These are phyloP conservation scores for Talaromyces sp. DNA, from an alignment of 2,329 filamentous ascomycete genomes.

Conservation along the genomic window DNA sequence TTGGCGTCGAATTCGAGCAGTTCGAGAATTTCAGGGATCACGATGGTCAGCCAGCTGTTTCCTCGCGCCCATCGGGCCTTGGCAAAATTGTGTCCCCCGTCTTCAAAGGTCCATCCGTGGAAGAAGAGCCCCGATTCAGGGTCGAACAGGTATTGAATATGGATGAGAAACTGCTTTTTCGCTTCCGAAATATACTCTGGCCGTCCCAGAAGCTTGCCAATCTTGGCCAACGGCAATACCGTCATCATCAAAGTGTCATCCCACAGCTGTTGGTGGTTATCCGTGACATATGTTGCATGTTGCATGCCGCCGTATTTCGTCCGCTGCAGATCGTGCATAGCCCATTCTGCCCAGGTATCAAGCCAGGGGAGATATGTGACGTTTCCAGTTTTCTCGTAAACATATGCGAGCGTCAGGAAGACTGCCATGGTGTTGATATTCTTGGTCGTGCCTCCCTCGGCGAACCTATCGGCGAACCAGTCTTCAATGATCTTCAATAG, in stretches of 20 bases:
- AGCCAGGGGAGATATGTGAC: conserved; percentile 69
- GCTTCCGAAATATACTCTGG: conserved; percentile 73
- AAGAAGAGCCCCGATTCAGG: conserved; percentile 67
- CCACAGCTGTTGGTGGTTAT: conserved; percentile 73
- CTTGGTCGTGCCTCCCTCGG: conserved; percentile 68
- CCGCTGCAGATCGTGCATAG: conserved; percentile 68
- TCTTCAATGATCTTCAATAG: conserved; percentile 63
- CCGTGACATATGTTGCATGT: conserved; percentile 66
- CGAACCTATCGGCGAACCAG: conserved; percentile 68
- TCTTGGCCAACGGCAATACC: conserved; percentile 73
- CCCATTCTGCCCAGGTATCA: conserved; percentile 78
- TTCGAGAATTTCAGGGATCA: conserved; percentile 76
- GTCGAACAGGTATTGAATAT: conserved; percentile 75
- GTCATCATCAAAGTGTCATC: conserved; percentile 89
- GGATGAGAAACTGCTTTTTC: conserved; percentile 70
- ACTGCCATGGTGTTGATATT: conserved; percentile 84
- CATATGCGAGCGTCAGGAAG: conserved; percentile 67
- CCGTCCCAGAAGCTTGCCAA: conserved; percentile 63
- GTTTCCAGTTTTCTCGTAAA: conserved; percentile 71
- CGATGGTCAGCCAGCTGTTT: conserved; percentile 68
- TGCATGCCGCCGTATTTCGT: conserved; percentile 70
- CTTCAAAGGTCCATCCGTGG: conserved; percentile 75
- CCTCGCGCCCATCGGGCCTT: conserved; percentile 54
- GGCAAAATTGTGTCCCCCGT: conserved; percentile 57
- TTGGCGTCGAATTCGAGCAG: conserved; percentile 56